Evolutionary conservation across 2,329 filamentous ascomycete genomes (phyloP).

Genomic region (Calonectria fujianensis): DNA sequence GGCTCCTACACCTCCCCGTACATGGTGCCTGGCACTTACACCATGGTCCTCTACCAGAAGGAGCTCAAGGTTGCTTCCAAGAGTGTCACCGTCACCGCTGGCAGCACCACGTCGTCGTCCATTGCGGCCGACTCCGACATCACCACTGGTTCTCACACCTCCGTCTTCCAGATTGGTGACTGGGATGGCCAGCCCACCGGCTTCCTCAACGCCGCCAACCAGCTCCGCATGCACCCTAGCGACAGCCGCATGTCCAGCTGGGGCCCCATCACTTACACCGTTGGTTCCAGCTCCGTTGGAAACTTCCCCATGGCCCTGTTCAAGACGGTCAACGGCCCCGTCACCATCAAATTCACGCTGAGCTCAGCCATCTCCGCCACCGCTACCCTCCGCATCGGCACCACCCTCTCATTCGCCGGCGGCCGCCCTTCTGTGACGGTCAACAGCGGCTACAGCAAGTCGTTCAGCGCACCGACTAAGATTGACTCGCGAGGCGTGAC

Average conservation of each 20-base stretch:
- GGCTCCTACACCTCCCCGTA: slow-evolving; percentile 78
- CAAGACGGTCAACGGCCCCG: slow-evolving; percentile 74
- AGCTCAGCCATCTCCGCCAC: slow-evolving; percentile 67
- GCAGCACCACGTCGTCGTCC: slow-evolving; percentile 67
- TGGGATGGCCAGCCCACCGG: slow-evolving; percentile 79
- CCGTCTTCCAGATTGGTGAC: slow-evolving; percentile 78
- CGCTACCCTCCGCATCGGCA: slow-evolving; percentile 78
- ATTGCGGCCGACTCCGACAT: slow-evolving; percentile 69
- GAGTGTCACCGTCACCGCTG: slow-evolving; percentile 70
- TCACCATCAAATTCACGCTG: slow-evolving; percentile 77
- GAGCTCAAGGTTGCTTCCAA: slow-evolving; percentile 73
- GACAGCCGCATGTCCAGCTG: slow-evolving; percentile 78
- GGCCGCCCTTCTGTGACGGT: slow-evolving; percentile 74
- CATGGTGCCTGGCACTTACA: slow-evolving; percentile 82
- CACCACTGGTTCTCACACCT: slow-evolving; percentile 66
- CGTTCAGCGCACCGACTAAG: slow-evolving; percentile 73
- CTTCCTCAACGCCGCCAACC: slow-evolving; percentile 80
- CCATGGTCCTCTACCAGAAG: slow-evolving; percentile 78
- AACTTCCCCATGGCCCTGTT: slow-evolving; percentile 81
- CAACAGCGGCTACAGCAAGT: slow-evolving; percentile 70
- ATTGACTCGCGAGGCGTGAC: slow-evolving; percentile 80
- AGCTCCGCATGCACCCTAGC: slow-evolving; percentile 81
- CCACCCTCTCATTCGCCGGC: slow-evolving; percentile 77
- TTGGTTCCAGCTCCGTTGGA: slow-evolving; percentile 70
- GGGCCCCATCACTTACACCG: slow-evolving; percentile 76